Evolutionary conservation across 2,329 filamentous ascomycete species (phyloP).

Genomic region (Cordyceps javanica): DNA sequence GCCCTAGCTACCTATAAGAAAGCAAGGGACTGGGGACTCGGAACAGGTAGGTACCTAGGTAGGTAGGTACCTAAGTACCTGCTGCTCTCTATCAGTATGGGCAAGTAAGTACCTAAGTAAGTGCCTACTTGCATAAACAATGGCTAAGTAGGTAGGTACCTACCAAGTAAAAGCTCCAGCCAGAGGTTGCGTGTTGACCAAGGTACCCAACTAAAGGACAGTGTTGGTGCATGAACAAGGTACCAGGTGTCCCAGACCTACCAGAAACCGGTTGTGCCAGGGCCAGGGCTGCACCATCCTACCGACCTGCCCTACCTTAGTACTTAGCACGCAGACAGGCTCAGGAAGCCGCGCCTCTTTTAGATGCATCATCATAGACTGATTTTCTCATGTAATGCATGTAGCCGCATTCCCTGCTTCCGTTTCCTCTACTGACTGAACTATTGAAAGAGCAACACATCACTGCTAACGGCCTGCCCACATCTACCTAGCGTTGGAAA

Average conservation of each 20-base stretch:
- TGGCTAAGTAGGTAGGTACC: not conserved
- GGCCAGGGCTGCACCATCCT: not conserved
- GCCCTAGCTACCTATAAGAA: too few relatives aligned
- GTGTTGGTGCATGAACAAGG: not conserved
- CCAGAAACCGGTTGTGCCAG: too few relatives aligned
- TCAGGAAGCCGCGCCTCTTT: not conserved
- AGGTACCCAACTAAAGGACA: not conserved
- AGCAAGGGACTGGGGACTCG: too few relatives aligned
- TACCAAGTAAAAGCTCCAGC: not conserved
- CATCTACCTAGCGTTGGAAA: not conserved
- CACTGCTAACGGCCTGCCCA: not conserved
- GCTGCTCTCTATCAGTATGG: too few relatives aligned
- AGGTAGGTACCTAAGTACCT: too few relatives aligned
- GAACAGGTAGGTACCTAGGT: too few relatives aligned
- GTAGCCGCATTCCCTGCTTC: not conserved
- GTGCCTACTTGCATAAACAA: too few relatives aligned
- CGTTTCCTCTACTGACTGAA: not conserved
- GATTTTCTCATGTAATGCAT: not conserved
- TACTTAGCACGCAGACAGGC: not conserved
- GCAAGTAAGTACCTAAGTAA: too few relatives aligned
- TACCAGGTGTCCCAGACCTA: not conserved
- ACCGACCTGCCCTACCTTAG: not conserved
- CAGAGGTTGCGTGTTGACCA: not conserved
- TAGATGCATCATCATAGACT: conserved; percentile 8
- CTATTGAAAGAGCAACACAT: not conserved